Evolutionary conservation across 1,284 basidiomycete species (phyloP).

Genomic region (Pseudozyma sp.): DNA sequence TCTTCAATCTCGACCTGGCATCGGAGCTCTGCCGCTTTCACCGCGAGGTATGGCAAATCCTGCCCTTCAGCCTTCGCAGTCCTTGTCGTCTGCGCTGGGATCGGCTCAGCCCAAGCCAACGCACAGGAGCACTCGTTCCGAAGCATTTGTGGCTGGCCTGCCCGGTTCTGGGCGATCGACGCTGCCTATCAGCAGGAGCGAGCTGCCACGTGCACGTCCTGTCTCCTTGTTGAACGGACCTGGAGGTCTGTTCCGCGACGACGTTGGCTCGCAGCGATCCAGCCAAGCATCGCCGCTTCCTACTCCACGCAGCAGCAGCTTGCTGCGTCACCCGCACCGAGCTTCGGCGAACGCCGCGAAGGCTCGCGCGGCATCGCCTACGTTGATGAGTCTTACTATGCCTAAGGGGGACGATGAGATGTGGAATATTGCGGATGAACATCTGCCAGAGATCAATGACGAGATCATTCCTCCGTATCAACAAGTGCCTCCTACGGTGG

Average conservation of each 20-base stretch:
- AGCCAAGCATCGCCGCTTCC: slow-evolving; percentile 36
- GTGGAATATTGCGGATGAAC: slow-evolving; percentile 53
- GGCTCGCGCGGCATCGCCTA: slow-evolving; percentile 29
- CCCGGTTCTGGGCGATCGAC: slow-evolving; percentile 23
- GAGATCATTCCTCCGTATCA: slow-evolving; percentile 15
- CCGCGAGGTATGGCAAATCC: slow-evolving; percentile 11
- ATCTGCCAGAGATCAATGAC: slow-evolving; percentile 39
- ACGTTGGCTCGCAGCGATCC: slow-evolving; percentile 18
- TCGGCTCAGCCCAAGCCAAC: slow-evolving; percentile 22
- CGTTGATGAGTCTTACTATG: slow-evolving; percentile 36
- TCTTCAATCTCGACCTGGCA: slow-evolving; percentile 10
- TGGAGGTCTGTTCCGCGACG: slow-evolving; percentile 34
- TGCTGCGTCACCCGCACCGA: slow-evolving; percentile 23
- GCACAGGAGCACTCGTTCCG: slow-evolving; percentile 28
- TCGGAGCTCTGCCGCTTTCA: slow-evolving; percentile 9
- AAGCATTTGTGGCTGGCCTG: slow-evolving; percentile 29
- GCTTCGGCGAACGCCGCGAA: slow-evolving; percentile 8
- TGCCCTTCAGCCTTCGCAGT: slow-evolving; percentile 11
- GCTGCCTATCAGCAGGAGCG: slow-evolving; percentile 29
- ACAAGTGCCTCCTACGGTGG: not conserved
- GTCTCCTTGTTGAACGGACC: slow-evolving; percentile 46
- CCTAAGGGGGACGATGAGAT: slow-evolving; percentile 33
- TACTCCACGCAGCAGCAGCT: slow-evolving; percentile 35
- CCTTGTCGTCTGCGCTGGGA: slow-evolving; percentile 17
- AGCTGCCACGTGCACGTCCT: slow-evolving; percentile 33